Evolutionary conservation across 2,329 filamentous ascomycete species (phyloP).

Genomic region (Phyllosticta citrichinensis): DNA sequence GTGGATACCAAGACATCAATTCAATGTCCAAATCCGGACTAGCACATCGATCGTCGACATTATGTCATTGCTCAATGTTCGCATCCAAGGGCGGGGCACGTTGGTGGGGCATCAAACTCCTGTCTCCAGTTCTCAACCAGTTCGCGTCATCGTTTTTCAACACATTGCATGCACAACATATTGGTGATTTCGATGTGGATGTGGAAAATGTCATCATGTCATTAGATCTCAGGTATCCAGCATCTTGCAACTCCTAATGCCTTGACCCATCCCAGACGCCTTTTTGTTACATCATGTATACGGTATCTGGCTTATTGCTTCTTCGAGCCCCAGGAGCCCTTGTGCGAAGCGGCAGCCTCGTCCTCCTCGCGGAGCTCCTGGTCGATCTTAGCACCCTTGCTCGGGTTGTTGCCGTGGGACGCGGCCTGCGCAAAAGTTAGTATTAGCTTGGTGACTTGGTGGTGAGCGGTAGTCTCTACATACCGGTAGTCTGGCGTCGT

Average conservation of each 20-base stretch:
- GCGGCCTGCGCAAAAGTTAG: slow-evolving; percentile 39
- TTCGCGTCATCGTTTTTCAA: not conserved
- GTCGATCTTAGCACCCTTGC: slow-evolving; percentile 62
- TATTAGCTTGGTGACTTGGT: not conserved
- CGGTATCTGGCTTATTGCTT: not conserved
- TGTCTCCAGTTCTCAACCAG: not conserved
- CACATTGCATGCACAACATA: not conserved
- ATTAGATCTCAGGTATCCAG: not conserved
- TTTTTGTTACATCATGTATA: not conserved
- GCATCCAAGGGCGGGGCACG: not conserved
- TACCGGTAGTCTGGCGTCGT: slow-evolving; percentile 47
- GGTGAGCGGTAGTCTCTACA: slow-evolving; percentile 11
- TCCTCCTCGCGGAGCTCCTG: slow-evolving; percentile 59
- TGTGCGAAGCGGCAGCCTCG: slow-evolving; percentile 51
- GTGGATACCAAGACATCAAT: not conserved
- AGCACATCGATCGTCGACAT: not conserved
- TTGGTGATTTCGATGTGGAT: not conserved
- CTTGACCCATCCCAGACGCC: not conserved
- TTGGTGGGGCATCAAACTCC: not conserved
- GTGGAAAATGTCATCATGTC: not conserved
- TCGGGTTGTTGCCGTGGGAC: slow-evolving; percentile 63
- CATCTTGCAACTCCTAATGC: not conserved
- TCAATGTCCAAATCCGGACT: not conserved
- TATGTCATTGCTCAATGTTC: not conserved
- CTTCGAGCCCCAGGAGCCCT: slow-evolving; percentile 34